phyloP scores from a whole-genome alignment of 2,329 filamentous ascomycete genomes.

The Scorias spongiosa region DNA sequence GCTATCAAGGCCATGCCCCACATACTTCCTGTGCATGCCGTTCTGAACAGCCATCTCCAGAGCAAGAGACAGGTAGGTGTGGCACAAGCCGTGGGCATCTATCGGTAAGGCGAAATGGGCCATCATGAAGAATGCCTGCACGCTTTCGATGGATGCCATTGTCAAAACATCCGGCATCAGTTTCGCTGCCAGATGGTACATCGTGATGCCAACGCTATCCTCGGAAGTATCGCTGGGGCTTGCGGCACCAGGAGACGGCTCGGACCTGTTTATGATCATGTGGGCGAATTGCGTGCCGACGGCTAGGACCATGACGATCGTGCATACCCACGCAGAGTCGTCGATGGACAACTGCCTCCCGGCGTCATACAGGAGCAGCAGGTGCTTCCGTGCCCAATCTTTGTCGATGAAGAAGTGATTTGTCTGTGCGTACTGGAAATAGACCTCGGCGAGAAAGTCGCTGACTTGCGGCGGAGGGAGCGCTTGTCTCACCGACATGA shows the following conservation, averaged over 20 bases:
- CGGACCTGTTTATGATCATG: not conserved
- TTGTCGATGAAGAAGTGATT: conserved; percentile 31
- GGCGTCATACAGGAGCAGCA: conserved; percentile 24
- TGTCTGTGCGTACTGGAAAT: conserved; percentile 29
- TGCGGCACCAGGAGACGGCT: conserved; percentile 19
- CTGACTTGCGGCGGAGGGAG: conserved; percentile 29
- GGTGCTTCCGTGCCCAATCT: conserved; percentile 25
- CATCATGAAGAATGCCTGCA: conserved; percentile 41
- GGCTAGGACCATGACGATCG: conserved; percentile 3
- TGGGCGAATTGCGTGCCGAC: not conserved
- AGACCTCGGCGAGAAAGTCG: conserved; percentile 28
- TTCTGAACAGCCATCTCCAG: conserved; percentile 45
- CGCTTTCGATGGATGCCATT: conserved; percentile 38
- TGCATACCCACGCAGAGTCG: conserved; percentile 25
- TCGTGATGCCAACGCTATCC: conserved; percentile 36
- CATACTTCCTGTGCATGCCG: conserved; percentile 38
- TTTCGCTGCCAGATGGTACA: conserved; percentile 41
- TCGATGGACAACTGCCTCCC: conserved; percentile 21
- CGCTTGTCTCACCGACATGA: conserved; percentile 24
- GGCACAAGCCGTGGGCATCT: conserved; percentile 41
- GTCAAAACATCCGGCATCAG: conserved; percentile 42
- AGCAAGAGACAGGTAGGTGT: conserved; percentile 41
- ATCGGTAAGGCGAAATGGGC: conserved; percentile 41
- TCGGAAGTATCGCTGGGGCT: conserved; percentile 29
- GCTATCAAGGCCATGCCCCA: conserved; percentile 27